Evolutionary conservation across 345 rosid genomes (phyloP).

Genomic region (Fremontodendron californicum): DNA sequence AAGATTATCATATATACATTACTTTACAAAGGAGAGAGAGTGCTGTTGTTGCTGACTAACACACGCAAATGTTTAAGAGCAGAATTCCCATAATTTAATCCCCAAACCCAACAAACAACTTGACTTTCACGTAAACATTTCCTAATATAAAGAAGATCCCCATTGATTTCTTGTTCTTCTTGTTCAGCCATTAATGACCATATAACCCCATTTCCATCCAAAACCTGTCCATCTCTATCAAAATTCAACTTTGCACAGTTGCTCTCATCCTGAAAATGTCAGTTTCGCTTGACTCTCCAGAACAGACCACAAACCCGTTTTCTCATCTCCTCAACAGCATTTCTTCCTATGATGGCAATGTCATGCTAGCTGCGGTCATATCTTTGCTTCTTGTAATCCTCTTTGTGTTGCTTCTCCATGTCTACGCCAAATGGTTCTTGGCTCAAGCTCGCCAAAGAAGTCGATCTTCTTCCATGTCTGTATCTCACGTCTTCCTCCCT

Average conservation of each 20-base stretch:
- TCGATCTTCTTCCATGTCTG: conserved; percentile 24
- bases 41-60: background rate
- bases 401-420: conserved; percentile 72
- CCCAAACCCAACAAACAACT: conserved; percentile 23
- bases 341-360: conserved; percentile 64
- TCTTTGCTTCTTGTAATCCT: conserved; percentile 69
- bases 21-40: background rate
- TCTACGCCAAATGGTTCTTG: conserved; percentile 73
- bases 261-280: background rate
- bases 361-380: conserved; percentile 66
- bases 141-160: conserved; percentile 10
- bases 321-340: conserved; percentile 35
- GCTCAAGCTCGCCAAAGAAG: conserved; percentile 37
- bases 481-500: conserved; percentile 28
- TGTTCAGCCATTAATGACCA: background rate
- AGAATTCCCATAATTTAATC: conserved; percentile 16
- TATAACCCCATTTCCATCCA: background rate
- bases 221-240: background rate
- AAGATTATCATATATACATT: background rate
- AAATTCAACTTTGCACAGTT: background rate
- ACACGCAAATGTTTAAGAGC: conserved; percentile 23
- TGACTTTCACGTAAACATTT: conserved; percentile 30
- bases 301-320: conserved; percentile 21
- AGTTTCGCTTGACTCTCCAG: conserved; percentile 13
- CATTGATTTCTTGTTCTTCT: conserved; percentile 1